Conservation (phyloP, 495 filamentous ascomycete species). For the Aspergillus steynii region DNA sequence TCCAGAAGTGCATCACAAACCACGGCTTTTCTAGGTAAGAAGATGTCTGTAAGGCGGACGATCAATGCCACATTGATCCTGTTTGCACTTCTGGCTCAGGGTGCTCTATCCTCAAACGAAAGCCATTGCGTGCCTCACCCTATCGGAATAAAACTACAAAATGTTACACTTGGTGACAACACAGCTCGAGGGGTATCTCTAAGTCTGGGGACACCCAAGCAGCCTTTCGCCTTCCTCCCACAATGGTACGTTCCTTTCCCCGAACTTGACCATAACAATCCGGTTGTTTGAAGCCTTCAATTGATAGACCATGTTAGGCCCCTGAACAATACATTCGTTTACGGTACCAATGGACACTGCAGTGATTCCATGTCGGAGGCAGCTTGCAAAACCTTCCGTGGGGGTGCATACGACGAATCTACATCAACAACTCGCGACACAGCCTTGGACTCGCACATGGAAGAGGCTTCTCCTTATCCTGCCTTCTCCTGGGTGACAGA, state of each 20-base stretch:
- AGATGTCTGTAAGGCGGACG: neutral
- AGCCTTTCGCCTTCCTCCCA: conserved; percentile 6
- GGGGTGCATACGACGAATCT: conserved; percentile 5
- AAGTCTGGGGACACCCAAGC: conserved; percentile 1
- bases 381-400: conserved; percentile 6
- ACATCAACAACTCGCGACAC: neutral
- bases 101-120: neutral
- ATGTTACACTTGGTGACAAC: conserved; percentile 3
- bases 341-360: conserved; percentile 6
- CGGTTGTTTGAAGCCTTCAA: neutral
- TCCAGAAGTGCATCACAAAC: neutral
- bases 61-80: conserved; percentile 1
- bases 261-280: neutral
- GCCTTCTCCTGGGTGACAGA: conserved; percentile 3
- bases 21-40: conserved; percentile 1
- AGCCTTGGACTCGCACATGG: neutral
- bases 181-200: conserved; percentile 6
- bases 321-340: conserved; percentile 6
- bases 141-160: neutral
- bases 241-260: conserved; percentile 2
- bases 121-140: conserved; percentile 5
- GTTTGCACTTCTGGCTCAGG: neutral
- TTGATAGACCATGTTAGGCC: conserved; percentile 1
- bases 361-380: neutral
- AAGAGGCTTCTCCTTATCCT: conserved; percentile 4